Percentiles rank a stretch among this genome's conserved stretches.
Conservation (phyloP, 2,329 filamentous ascomycete genomes). For the Colletotrichum spaethianum region DNA sequence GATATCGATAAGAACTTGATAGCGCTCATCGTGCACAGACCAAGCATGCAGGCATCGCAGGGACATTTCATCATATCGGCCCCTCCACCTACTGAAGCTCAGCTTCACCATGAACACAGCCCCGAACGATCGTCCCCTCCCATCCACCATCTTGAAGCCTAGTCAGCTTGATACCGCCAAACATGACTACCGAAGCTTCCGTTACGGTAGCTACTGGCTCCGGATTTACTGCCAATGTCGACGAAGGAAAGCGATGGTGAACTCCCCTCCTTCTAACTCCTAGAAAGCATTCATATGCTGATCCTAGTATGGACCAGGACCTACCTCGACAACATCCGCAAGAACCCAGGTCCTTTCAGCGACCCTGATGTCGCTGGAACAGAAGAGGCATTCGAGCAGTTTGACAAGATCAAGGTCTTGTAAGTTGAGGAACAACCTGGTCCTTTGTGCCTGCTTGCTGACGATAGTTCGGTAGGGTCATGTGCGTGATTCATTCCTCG, state of each 20-base stretch:
- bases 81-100: constrained; percentile 22
- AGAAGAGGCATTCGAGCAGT: constrained; percentile 66
- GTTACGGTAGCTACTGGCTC: background rate
- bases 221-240: background rate
- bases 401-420: constrained; percentile 83
- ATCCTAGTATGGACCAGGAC: constrained; percentile 68
- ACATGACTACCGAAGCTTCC: constrained; percentile 27
- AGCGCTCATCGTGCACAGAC: constrained; percentile 23
- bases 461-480: constrained; percentile 59
- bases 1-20: constrained; percentile 18
- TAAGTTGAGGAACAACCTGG: constrained; percentile 57
- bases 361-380: constrained; percentile 69
- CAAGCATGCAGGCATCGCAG: background rate
- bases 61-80: constrained; percentile 18
- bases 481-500: constrained; percentile 55
- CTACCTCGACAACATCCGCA: constrained; percentile 86
- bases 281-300: constrained; percentile 7
- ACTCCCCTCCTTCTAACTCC: background rate
- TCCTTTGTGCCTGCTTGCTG: constrained; percentile 26
- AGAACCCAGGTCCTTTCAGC: constrained; percentile 84
- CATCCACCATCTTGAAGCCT: constrained; percentile 4
- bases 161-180: background rate
- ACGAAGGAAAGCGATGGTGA: constrained; percentile 41
- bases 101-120: constrained; percentile 25
- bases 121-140: background rate